Evolutionary conservation across 2,329 filamentous ascomycete genomes (phyloP).

Genomic region (Trichoderma hamatum): DNA sequence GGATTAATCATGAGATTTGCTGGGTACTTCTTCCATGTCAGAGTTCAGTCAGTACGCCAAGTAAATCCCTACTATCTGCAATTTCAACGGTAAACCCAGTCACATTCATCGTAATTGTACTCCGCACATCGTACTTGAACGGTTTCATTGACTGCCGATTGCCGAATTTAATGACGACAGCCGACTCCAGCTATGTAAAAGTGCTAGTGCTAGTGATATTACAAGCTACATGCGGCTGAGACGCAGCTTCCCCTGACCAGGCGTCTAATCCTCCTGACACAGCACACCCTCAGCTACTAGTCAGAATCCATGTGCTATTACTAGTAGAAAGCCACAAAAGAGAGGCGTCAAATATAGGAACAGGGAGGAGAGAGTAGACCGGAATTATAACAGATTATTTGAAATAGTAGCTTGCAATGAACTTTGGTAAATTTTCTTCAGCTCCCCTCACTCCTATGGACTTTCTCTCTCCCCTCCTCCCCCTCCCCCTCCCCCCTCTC

Average conservation of each 20-base stretch:
- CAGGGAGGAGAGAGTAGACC: not conserved
- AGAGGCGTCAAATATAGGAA: not conserved
- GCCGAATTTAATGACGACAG: not conserved
- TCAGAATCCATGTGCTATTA: not conserved
- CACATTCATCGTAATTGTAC: too few relatives aligned
- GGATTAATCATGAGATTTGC: too few relatives aligned
- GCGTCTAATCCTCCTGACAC: not conserved
- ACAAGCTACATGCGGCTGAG: not conserved
- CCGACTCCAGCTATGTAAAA: not conserved
- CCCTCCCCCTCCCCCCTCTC: too few relatives aligned
- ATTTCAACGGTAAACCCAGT: not conserved
- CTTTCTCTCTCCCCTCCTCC: not conserved
- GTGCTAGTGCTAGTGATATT: not conserved
- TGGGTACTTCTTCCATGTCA: too few relatives aligned
- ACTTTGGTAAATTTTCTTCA: slow-evolving; percentile 17
- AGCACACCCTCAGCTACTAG: not conserved
- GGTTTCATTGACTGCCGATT: not conserved
- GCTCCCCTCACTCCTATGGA: not conserved
- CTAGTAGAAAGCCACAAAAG: not conserved
- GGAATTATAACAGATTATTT: not conserved
- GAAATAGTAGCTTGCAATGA: slow-evolving; percentile 22
- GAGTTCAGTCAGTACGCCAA: too few relatives aligned
- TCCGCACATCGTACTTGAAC: not conserved
- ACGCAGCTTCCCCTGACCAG: not conserved
- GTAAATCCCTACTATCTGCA: not conserved